A percentile compares a stretch with the other conserved stretches of the same genome.
These are phyloP conservation scores for Backusella liffmaniae DNA, from an alignment of 192 early-diverging fungal genomes.

Conservation along the genomic window DNA sequence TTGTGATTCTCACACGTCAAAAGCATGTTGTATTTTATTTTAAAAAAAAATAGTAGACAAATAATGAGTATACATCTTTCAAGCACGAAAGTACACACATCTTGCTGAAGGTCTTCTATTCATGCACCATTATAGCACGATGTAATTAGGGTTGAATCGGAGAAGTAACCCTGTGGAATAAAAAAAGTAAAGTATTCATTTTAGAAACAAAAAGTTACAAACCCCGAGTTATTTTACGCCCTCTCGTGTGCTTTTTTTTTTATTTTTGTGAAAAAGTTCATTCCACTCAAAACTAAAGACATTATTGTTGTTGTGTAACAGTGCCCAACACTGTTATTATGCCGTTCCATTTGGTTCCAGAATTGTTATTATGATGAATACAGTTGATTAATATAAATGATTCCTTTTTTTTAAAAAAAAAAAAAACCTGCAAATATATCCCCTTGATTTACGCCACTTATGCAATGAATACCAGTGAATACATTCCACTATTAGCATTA, in stretches of 20 bases:
- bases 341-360: conserved; percentile 2
- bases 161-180: conserved; percentile 1
- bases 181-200: not conserved
- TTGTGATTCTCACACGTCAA: not conserved
- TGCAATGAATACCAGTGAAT: not conserved
- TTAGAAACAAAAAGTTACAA: not conserved
- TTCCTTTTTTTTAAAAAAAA: not conserved
- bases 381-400: not conserved
- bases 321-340: not conserved
- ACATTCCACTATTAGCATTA: not conserved
- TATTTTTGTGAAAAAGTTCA: not conserved
- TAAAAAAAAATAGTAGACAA: not conserved
- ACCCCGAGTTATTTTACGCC: conserved; percentile 4
- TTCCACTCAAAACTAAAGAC: not conserved
- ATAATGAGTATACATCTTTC: not conserved
- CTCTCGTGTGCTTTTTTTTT: not conserved
- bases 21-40: not conserved
- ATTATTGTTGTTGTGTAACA: not conserved
- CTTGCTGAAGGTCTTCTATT: not conserved
- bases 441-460: not conserved
- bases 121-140: not conserved
- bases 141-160: conserved; percentile 5
- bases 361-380: not conserved
- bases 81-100: not conserved
- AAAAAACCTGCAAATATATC: not conserved